Evolutionary conservation across 2,329 filamentous ascomycete species (phyloP).

Genomic region (Aspergillus aculeatus): DNA sequence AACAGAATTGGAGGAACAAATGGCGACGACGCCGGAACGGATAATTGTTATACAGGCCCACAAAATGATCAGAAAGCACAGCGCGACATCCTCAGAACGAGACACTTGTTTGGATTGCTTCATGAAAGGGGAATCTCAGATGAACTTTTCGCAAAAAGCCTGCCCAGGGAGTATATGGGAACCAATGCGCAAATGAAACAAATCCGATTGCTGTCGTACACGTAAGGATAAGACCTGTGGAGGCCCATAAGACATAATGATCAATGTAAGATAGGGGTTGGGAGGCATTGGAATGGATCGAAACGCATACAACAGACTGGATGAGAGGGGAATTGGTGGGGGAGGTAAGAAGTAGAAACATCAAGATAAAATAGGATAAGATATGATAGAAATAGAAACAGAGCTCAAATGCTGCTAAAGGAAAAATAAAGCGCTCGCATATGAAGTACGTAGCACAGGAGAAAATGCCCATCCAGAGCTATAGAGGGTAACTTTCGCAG

Average conservation of each 20-base stretch:
- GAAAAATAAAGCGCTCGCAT: constrained; percentile 41
- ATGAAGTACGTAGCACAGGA: constrained; percentile 43
- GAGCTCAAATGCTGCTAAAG: constrained; percentile 37
- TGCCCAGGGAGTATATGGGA: constrained; percentile 41
- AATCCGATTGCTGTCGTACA: constrained; percentile 42
- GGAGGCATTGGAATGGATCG: constrained; percentile 4
- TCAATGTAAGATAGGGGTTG: constrained; percentile 13
- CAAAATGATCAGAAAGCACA: constrained; percentile 33
- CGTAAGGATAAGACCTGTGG: constrained; percentile 28
- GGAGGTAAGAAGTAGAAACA: constrained; percentile 10
- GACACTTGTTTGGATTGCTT: constrained; percentile 42
- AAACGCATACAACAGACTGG: constrained; percentile 8
- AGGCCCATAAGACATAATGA: constrained; percentile 23
- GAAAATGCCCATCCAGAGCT: constrained; percentile 46
- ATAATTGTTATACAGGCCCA: constrained; percentile 38
- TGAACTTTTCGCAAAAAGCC: constrained; percentile 48
- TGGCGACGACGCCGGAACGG: constrained; percentile 13
- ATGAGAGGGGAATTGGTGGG: constrained; percentile 15
- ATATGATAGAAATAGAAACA: constrained; percentile 20
- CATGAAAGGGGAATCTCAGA: constrained; percentile 31
- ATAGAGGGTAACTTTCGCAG: constrained; percentile 38
- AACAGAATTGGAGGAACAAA: constrained; percentile 24
- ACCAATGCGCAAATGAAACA: constrained; percentile 33
- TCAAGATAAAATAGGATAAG: constrained; percentile 17
- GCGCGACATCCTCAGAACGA: constrained; percentile 33